These are phyloP conservation scores for Luffa aegyptiaca DNA, from an alignment of 306 rosid genomes.

Conservation along the genomic window DNA sequence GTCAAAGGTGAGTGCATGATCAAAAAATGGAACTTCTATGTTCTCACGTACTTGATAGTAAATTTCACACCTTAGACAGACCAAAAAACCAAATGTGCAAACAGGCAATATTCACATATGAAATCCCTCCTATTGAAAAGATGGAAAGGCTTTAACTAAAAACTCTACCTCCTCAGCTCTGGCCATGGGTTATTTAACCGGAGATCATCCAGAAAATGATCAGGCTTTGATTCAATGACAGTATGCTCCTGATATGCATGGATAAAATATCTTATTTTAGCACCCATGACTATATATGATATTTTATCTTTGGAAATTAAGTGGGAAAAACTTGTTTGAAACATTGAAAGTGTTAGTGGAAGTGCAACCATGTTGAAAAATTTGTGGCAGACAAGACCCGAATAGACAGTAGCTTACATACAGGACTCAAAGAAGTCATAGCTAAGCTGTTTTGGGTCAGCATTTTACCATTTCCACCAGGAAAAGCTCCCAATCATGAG, in stretches of 20 bases:
- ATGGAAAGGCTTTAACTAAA: constrained; percentile 12
- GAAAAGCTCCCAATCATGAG: not conserved
- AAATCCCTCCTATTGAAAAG: not conserved
- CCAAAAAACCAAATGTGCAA: not conserved
- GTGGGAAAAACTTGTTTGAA: not conserved
- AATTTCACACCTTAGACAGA: not conserved
- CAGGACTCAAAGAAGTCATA: not conserved
- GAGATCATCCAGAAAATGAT: constrained; percentile 93
- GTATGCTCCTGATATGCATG: constrained; percentile 70
- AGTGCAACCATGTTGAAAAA: not conserved
- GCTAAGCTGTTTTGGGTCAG: constrained; percentile 5
- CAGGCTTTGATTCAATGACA: constrained; percentile 92
- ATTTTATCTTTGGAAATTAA: not conserved
- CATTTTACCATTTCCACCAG: constrained; percentile 6
- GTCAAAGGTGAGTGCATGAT: constrained; percentile 11
- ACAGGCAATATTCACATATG: not conserved
- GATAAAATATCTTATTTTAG: constrained; percentile 13
- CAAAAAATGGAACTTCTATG: constrained; percentile 14
- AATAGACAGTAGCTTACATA: not conserved
- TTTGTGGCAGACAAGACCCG: not conserved
- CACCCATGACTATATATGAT: constrained; percentile 14
- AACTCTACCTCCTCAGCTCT: constrained; percentile 65
- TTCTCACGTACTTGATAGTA: not conserved
- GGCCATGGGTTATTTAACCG: constrained; percentile 98
- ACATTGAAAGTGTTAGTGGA: not conserved